A percentile compares a stretch with the other conserved stretches of the same genome.
Evolutionary conservation across 176 grass and related monocot genomes (phyloP).

Genomic region (Bonia amplexicaulis): DNA sequence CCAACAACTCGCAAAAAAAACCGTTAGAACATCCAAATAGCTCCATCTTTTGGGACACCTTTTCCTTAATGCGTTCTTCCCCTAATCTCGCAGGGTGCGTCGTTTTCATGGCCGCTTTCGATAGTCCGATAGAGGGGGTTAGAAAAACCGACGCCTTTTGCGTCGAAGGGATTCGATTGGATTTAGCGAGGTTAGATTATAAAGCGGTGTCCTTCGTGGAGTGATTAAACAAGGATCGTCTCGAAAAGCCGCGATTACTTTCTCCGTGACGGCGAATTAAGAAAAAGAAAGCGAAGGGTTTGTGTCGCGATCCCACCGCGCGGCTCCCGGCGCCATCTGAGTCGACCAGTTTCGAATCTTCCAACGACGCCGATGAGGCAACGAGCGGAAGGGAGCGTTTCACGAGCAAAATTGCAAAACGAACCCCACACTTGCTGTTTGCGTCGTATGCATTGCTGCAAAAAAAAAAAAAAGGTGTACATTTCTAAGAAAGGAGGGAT

Average conservation of each 20-base stretch:
- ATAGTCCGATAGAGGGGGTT: neutral
- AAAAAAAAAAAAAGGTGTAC: no score
- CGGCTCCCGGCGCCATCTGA: neutral
- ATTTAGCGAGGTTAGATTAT: slow-evolving; percentile 13
- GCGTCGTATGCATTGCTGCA: no score
- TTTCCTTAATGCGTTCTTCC: neutral
- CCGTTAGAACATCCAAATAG: neutral
- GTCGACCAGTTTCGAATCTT: neutral
- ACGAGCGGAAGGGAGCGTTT: no score
- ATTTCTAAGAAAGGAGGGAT: neutral
- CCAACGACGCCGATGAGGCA: neutral
- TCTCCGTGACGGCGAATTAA: neutral
- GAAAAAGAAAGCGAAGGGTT: neutral
- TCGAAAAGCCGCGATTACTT: neutral
- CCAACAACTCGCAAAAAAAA: neutral
- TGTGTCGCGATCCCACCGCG: neutral
- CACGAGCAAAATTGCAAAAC: neutral
- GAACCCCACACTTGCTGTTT: neutral
- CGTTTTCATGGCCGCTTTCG: slow-evolving; percentile 12
- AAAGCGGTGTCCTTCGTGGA: neutral
- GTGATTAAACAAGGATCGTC: neutral
- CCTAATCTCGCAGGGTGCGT: neutral
- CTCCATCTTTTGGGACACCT: neutral
- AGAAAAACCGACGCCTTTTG: neutral
- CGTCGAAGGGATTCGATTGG: slow-evolving; percentile 12